Evolutionary conservation across 2,329 filamentous ascomycete genomes (phyloP).

Genomic region (Colletotrichum sp.): DNA sequence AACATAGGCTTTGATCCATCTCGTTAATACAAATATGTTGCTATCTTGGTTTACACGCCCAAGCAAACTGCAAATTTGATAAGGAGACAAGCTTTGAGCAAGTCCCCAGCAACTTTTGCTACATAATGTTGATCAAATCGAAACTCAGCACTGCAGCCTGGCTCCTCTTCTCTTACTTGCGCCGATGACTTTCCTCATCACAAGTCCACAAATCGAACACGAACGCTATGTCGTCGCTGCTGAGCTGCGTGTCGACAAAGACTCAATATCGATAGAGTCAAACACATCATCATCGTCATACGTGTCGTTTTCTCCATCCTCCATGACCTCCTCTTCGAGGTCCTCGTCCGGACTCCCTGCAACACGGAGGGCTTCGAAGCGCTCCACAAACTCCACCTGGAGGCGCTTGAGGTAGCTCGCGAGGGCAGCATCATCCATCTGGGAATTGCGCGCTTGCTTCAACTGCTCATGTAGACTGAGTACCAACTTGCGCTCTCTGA

Average conservation of each 20-base stretch:
- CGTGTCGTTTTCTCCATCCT: background rate
- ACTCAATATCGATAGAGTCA: background rate
- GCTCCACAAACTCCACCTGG: constrained; percentile 75
- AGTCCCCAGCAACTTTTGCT: too few relatives aligned
- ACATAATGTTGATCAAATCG: too few relatives aligned
- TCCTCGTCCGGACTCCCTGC: background rate
- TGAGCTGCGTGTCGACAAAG: background rate
- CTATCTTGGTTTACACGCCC: too few relatives aligned
- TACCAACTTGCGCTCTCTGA: constrained; percentile 74
- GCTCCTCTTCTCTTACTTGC: too few relatives aligned
- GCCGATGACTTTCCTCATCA: too few relatives aligned
- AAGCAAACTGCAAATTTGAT: too few relatives aligned
- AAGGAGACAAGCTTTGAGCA: too few relatives aligned
- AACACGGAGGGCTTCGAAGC: constrained; percentile 71
- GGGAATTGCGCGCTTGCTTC: constrained; percentile 68
- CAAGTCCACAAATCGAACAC: too few relatives aligned
- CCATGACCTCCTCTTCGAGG: background rate
- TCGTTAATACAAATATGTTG: too few relatives aligned
- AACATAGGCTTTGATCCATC: too few relatives aligned
- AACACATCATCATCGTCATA: constrained; percentile 1
- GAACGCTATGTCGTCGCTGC: too few relatives aligned
- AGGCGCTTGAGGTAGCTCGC: constrained; percentile 68
- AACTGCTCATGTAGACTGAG: constrained; percentile 76
- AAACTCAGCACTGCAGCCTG: too few relatives aligned
- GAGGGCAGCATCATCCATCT: constrained; percentile 69